phyloP scores from a whole-genome alignment of 2,329 filamentous ascomycete genomes.

The Exophiala xenobiotica region DNA sequence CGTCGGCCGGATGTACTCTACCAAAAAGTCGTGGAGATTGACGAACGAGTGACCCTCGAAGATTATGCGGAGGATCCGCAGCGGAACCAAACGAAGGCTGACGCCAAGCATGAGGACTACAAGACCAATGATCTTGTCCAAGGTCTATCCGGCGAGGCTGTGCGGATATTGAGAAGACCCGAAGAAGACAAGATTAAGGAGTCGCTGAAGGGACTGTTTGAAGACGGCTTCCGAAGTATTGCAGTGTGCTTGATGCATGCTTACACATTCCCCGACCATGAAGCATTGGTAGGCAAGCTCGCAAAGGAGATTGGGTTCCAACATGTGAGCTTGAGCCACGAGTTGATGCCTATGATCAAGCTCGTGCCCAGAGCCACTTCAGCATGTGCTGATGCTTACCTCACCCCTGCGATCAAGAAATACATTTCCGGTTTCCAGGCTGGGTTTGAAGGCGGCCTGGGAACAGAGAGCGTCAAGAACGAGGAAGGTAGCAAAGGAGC shows the following conservation, averaged over 20 bases:
- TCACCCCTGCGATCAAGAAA: slow-evolving; percentile 75
- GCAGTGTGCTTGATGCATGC: slow-evolving; percentile 90
- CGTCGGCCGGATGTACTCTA: slow-evolving; percentile 84
- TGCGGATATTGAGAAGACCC: slow-evolving; percentile 67
- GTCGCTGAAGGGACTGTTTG: slow-evolving; percentile 66
- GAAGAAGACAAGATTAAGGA: slow-evolving; percentile 52
- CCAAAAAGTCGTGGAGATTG: slow-evolving; percentile 79
- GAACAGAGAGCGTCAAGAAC: slow-evolving; percentile 69
- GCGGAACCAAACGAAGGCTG: slow-evolving; percentile 57
- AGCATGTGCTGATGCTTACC: slow-evolving; percentile 75
- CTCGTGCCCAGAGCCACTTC: slow-evolving; percentile 72
- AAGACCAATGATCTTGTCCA: slow-evolving; percentile 53
- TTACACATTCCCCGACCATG: slow-evolving; percentile 86
- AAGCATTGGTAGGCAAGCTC: slow-evolving; percentile 71
- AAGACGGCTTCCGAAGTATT: slow-evolving; percentile 73
- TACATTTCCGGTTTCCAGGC: slow-evolving; percentile 75
- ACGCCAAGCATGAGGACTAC: slow-evolving; percentile 50
- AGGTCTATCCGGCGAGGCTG: slow-evolving; percentile 71
- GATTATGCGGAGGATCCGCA: slow-evolving; percentile 87
- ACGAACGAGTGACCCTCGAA: slow-evolving; percentile 86
- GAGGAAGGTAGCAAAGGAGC: slow-evolving; percentile 66
- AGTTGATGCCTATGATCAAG: slow-evolving; percentile 88
- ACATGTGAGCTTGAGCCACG: slow-evolving; percentile 77
- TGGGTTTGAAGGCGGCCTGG: slow-evolving; percentile 78
- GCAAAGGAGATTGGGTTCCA: slow-evolving; percentile 78